phyloP scores from a whole-genome alignment of 208 protist genomes.

The Acanthamoeba culbertsoni region DNA sequence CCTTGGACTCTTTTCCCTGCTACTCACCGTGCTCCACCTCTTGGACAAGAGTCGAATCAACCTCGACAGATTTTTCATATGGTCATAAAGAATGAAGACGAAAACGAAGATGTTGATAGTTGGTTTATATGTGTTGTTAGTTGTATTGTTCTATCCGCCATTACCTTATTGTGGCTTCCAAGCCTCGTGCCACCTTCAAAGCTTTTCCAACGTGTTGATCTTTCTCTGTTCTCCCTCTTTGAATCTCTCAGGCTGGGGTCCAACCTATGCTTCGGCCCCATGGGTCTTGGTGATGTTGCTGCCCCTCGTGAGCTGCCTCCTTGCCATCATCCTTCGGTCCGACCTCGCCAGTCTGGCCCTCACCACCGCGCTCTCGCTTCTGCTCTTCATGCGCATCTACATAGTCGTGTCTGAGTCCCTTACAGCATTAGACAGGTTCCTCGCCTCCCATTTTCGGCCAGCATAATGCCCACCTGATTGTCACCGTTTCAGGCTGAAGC shows the following conservation, averaged over 20 bases:
- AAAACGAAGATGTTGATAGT: background rate
- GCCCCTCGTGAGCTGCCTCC: background rate
- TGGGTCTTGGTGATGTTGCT: constrained; percentile 5
- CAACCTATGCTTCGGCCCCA: background rate
- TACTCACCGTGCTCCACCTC: background rate
- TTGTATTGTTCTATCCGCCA: background rate
- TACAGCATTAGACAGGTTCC: background rate
- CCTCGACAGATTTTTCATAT: background rate
- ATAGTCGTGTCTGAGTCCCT: background rate
- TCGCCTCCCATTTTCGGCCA: background rate
- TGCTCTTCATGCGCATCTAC: constrained; percentile 37
- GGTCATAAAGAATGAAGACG: no score
- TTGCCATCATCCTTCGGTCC: background rate
- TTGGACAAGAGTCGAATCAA: background rate
- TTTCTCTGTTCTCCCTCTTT: background rate
- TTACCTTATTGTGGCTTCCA: background rate
- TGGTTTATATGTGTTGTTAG: background rate
- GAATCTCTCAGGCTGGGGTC: background rate
- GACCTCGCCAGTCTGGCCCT: background rate
- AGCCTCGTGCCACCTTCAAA: no score
- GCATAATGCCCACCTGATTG: background rate
- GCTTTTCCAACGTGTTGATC: no score
- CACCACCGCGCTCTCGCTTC: background rate
- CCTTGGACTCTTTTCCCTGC: background rate
- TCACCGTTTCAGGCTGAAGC: background rate